A percentile compares a stretch with the other conserved stretches of the same genome.
These are phyloP conservation scores for Ceratopteris richardii DNA, from an alignment of 75 land plant species.

Conservation along the genomic window DNA sequence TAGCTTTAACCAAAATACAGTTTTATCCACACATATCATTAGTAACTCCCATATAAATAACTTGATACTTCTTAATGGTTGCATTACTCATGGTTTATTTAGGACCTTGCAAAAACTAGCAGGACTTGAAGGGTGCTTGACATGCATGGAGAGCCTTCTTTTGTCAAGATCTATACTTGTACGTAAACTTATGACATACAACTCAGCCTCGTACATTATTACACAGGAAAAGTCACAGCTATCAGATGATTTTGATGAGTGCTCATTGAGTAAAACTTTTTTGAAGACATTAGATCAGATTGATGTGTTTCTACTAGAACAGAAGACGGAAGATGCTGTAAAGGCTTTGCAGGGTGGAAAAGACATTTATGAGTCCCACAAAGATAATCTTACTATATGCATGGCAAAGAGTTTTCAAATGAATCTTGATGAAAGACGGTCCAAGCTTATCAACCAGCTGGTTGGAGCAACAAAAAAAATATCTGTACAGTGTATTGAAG, in stretches of 20 bases:
- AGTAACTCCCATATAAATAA: no score
- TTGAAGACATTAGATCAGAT: slow-evolving; percentile 3
- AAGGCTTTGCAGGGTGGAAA: slow-evolving; percentile 4
- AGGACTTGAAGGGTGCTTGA: slow-evolving; percentile 2
- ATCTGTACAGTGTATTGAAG: slow-evolving; percentile 10
- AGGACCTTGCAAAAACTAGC: slow-evolving; percentile 7
- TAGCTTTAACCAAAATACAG: no score
- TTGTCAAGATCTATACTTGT: slow-evolving; percentile 1
- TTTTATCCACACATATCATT: no score
- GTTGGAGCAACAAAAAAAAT: slow-evolving; percentile 5
- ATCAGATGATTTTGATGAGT: neutral
- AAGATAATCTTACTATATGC: neutral
- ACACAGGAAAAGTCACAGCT: neutral
- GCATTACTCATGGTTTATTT: neutral
- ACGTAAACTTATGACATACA: neutral
- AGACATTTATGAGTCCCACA: slow-evolving; percentile 1
- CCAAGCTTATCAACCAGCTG: slow-evolving; percentile 5
- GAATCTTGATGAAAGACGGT: slow-evolving; percentile 3
- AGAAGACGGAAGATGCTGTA: slow-evolving; percentile 13
- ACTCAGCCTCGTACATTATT: neutral
- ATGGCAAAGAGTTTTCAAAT: slow-evolving; percentile 4
- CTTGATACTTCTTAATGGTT: no score
- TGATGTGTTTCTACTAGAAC: slow-evolving; percentile 10
- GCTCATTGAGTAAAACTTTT: neutral
- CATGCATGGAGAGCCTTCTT: slow-evolving; percentile 9